phyloP scores from a whole-genome alignment of 768 basidiomycete genomes.

The Punctularia strigosozonata region DNA sequence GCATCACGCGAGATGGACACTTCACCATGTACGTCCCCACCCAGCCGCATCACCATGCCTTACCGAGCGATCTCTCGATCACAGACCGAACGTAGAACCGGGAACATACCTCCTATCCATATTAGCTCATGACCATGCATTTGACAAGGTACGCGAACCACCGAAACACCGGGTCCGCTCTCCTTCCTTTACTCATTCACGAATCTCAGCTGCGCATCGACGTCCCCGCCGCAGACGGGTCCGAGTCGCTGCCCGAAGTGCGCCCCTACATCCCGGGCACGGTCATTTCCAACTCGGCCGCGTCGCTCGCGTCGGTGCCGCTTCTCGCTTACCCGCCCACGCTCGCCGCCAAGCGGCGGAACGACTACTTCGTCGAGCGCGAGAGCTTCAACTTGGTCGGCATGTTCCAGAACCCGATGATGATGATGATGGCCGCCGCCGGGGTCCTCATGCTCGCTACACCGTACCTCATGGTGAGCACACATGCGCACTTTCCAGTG shows the following conservation, averaged over 20 bases:
- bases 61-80: slow-evolving; percentile 2
- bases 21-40: slow-evolving; percentile 50
- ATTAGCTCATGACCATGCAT: slow-evolving; percentile 49
- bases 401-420: slow-evolving; percentile 81
- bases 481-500: background rate
- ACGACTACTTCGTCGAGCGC: slow-evolving; percentile 53
- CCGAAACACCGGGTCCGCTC: background rate
- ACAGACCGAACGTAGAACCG: slow-evolving; percentile 52
- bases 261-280: slow-evolving; percentile 60
- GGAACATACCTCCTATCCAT: slow-evolving; percentile 67
- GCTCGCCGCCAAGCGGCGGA: slow-evolving; percentile 40
- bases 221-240: slow-evolving; percentile 34
- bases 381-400: slow-evolving; percentile 64
- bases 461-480: slow-evolving; percentile 62
- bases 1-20: slow-evolving; percentile 42
- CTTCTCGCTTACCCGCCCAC: slow-evolving; percentile 51
- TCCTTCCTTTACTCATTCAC: background rate
- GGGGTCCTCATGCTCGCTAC: slow-evolving; percentile 57
- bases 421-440: slow-evolving; percentile 61
- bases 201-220: slow-evolving; percentile 53
- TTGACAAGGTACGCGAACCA: slow-evolving; percentile 46
- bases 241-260: slow-evolving; percentile 35
- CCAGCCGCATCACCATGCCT: background rate
- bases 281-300: slow-evolving; percentile 46
- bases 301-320: slow-evolving; percentile 36